Evolutionary conservation across 257 asterid genomes (phyloP).

Genomic region (Solanum phureja): DNA sequence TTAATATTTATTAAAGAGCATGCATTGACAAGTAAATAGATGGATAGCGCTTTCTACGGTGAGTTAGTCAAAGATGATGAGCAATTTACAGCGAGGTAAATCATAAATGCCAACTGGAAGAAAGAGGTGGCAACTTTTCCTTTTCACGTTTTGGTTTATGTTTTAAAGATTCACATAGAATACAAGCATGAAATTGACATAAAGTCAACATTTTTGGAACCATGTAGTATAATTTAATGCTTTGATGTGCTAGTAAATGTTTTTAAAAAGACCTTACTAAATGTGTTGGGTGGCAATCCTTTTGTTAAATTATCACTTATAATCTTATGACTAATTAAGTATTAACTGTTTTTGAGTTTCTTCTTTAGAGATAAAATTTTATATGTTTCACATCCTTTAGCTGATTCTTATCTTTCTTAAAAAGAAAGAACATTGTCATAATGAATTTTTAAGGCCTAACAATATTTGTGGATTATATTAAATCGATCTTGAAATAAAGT

Average conservation of each 20-base stretch:
- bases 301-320: neutral
- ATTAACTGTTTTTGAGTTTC: neutral
- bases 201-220: neutral
- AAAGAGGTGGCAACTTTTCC: neutral
- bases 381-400: neutral
- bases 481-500: neutral
- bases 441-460: neutral
- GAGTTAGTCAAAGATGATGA: neutral
- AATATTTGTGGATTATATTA: neutral
- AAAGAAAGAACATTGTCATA: neutral
- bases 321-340: neutral
- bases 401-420: neutral
- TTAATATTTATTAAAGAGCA: too few species aligned
- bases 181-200: neutral
- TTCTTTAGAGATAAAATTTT: neutral
- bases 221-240: neutral
- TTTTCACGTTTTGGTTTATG: neutral
- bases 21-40: too few species aligned
- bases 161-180: neutral
- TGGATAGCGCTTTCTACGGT: neutral
- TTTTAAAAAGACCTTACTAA: neutral
- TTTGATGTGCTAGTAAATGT: neutral
- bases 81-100: neutral
- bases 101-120: neutral
- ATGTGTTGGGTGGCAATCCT: neutral